Base-by-base conservation (phyloP, 2,329 filamentous ascomycete species). In the Alternaria infectoria region DNA sequence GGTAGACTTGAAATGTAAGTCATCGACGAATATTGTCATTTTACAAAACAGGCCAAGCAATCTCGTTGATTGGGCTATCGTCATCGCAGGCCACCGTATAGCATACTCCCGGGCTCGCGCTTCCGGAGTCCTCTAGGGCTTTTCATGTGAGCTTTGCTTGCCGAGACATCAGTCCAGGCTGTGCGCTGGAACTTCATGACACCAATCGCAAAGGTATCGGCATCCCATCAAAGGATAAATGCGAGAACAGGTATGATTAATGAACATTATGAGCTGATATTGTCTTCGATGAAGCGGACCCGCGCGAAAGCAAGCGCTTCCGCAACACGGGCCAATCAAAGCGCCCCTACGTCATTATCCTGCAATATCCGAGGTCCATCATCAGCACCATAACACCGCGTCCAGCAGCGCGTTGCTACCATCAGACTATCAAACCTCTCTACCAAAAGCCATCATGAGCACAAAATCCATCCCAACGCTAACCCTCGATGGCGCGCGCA, bases 401-500 rank as follows among this genome's bases (percentile, higher is more conserved):
- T 36, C 21, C 26, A 32, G 25, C 45, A 26, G 28, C 30, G 19
- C 30, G 3, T 21, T 49, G 4, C 44, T 5, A 13, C 10, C 23
- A 15, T 3, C 21, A 32, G 25, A 23, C 17, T 28, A 10, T 30
- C 13, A 52, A 21, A 23, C 6, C 12, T 17, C 15, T 32, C n/a
- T 15, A 36, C 11, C 13, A 46, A 61, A 23, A 36, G 13, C 5
- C 45, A 61, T 7, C 25, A 78, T 78, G 84, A 70, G 74, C 6
- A 79, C 74, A 2, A 77, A 75, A 43, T 56, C 65, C 8, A 56
- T 72, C 19, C 73, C 77, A 17, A 72, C 73, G 3, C 70, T 81
- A 43, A 80, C 78, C 26, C 75, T 79, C 54, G 62, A 72, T 4
- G 79, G 79, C 19, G 80, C 80, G 51, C 76, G 75, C 62, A 71